Evolutionary conservation across 78 protist genomes (phyloP).

Genomic region (Neovahlkampfia damariscottae): DNA sequence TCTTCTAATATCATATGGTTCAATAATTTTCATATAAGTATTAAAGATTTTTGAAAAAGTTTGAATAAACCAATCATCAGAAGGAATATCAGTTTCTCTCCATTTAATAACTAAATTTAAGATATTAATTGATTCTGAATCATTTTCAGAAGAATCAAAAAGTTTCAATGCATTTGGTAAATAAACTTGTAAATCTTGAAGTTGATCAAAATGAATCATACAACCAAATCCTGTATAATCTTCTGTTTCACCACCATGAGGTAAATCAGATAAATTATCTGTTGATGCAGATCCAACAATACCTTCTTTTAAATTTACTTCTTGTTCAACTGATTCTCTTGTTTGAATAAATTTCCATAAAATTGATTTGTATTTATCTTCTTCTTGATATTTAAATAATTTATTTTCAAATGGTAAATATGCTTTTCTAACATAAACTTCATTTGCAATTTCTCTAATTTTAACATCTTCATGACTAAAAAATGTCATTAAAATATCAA

Average conservation of each 20-base stretch:
- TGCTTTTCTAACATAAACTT: not conserved
- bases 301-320: too few species aligned
- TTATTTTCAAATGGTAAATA: not conserved
- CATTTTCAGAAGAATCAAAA: not conserved
- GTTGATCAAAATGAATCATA: not conserved
- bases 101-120: not conserved
- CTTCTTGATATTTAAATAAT: not conserved
- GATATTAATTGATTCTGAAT: not conserved
- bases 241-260: not conserved
- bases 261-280: not conserved
- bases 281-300: not conserved
- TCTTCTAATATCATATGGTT: not conserved
- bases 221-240: not conserved
- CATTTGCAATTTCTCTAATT: not conserved
- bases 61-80: not conserved
- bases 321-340: too few species aligned
- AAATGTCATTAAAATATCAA: slow-evolving; percentile 3
- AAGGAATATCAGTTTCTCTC: not conserved
- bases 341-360: not conserved
- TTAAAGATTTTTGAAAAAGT: slow-evolving; percentile 6
- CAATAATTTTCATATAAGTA: not conserved
- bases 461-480: not conserved
- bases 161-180: not conserved
- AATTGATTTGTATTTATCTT: not conserved
- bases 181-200: not conserved